Conservation (phyloP, 768 basidiomycete genomes). For the Chalciporus pseudorubinellus region DNA sequence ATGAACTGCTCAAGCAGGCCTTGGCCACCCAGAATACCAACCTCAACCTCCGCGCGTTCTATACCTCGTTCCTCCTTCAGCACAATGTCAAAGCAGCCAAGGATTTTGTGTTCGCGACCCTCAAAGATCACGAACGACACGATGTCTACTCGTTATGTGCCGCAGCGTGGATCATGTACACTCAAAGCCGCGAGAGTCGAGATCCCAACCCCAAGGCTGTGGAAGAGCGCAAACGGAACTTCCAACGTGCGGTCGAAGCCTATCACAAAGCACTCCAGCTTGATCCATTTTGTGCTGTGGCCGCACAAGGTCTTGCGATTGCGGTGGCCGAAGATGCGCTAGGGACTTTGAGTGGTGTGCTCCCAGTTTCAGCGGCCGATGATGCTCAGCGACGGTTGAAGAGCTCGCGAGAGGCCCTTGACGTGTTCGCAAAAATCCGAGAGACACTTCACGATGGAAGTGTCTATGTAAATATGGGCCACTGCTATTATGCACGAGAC, state of each 20-base stretch:
- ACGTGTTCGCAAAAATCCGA: constrained; percentile 86
- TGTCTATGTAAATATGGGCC: constrained; percentile 95
- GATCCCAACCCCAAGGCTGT: constrained; percentile 52
- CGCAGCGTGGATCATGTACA: constrained; percentile 81
- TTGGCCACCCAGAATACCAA: constrained; percentile 74
- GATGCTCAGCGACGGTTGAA: constrained; percentile 64
- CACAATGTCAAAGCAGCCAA: constrained; percentile 71
- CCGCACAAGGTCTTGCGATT: constrained; percentile 94
- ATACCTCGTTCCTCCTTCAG: constrained; percentile 89
- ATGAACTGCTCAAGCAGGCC: constrained; percentile 87
- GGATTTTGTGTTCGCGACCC: constrained; percentile 85
- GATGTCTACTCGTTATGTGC: constrained; percentile 93
- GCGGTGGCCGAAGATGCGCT: constrained; percentile 90
- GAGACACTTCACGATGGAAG: constrained; percentile 81
- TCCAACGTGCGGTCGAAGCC: constrained; percentile 82
- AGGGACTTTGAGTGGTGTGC: constrained; percentile 57
- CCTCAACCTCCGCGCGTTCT: constrained; percentile 88
- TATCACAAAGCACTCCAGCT: constrained; percentile 87
- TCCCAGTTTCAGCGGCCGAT: constrained; percentile 50
- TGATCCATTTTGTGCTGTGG: constrained; percentile 85
- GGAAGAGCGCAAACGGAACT: constrained; percentile 71
- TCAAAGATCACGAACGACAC: constrained; percentile 82
- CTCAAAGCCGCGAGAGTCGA: constrained; percentile 80
- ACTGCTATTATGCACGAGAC: constrained; percentile 89
- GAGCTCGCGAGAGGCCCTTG: constrained; percentile 84